Evolutionary conservation across 768 basidiomycete genomes (phyloP), one percentile per base, ranked within the genome.

Genomic region (Macrocybe gigantea): DNA sequence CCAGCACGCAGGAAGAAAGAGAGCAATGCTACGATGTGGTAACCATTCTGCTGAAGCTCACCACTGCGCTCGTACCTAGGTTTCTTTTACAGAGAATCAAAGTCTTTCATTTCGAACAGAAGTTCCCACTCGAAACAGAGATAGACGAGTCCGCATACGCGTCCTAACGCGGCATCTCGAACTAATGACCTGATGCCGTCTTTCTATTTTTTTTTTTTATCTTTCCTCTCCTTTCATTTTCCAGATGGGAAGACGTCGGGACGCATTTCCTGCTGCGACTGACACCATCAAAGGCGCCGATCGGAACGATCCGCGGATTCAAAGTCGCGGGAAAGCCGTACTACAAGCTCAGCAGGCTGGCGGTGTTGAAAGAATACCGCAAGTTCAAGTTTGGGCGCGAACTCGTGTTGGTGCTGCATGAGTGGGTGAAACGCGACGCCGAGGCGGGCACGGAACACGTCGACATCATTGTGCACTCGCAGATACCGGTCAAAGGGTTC

Each of bases 301-400:
- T 86, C 50, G 91, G 87, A 53, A 90, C 87, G 14, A 79, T 90
- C 45, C 79, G 88, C 44, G 67, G 64, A 41, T 60, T 62, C 56
- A 68, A 65, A 48, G 59, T 63, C 43, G 67, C 66, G 32, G 67
- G 60, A 37, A 54, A 49, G 31, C 59, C 61, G 33, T 79, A 79
- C 62, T 85, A 85, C 68, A 90, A 91, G 68, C 79, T 93, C 48
- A 74, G 73, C 52, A 79, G 87, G 2, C 76, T 89, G 7, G 85
- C 78, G 12, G 75, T 93, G 35, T 74, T 85, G 54, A 76, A 78
- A 53, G 72, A 76, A 1, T 85, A 83, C 61, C 80, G 91, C 41
- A 64, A 71, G 44, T 72, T 70, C 70, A 69, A 71, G 50, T 79
- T 90, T 49, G 91, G 89, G 14, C 72, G 75, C 40, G 73, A 71